phyloP scores from a whole-genome alignment of 305 asterid genomes.

The Fraxinus platypoda region DNA sequence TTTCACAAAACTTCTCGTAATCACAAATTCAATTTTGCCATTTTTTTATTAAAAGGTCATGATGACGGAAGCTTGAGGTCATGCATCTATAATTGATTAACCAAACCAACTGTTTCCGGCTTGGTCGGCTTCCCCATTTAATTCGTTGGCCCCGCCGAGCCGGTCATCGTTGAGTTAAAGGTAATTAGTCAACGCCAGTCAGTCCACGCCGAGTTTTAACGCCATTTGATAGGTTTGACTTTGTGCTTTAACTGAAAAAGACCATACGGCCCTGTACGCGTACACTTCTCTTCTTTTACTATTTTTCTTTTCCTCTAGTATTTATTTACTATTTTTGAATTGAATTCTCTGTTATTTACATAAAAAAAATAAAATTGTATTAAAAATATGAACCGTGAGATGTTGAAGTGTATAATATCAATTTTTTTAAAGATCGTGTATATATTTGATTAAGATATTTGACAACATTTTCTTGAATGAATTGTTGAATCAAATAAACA shows the following conservation, averaged over 20 bases:
- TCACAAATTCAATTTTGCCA: neutral
- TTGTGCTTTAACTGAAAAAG: too few relatives aligned
- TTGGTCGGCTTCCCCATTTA: neutral
- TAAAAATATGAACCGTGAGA: too few relatives aligned
- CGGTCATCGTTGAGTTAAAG: neutral
- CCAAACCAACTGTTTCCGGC: neutral
- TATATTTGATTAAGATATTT: too few relatives aligned
- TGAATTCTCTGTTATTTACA: neutral
- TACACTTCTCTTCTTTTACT: too few relatives aligned
- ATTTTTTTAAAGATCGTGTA: neutral
- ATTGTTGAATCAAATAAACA: neutral
- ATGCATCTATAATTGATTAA: neutral
- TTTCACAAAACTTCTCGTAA: neutral
- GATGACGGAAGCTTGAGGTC: neutral
- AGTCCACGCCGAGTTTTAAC: conserved; percentile 26
- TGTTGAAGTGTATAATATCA: neutral
- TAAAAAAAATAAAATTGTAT: too few relatives aligned
- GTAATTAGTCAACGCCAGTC: conserved; percentile 39
- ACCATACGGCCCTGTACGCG: too few relatives aligned
- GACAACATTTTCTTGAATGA: neutral
- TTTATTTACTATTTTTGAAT: too few relatives aligned
- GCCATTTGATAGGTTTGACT: conserved; percentile 16
- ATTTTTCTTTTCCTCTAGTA: neutral
- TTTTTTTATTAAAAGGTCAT: neutral
- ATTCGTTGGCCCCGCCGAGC: neutral